phyloP scores from a whole-genome alignment of 352 stramenopile species.

The Globisporangium cystogenes region DNA sequence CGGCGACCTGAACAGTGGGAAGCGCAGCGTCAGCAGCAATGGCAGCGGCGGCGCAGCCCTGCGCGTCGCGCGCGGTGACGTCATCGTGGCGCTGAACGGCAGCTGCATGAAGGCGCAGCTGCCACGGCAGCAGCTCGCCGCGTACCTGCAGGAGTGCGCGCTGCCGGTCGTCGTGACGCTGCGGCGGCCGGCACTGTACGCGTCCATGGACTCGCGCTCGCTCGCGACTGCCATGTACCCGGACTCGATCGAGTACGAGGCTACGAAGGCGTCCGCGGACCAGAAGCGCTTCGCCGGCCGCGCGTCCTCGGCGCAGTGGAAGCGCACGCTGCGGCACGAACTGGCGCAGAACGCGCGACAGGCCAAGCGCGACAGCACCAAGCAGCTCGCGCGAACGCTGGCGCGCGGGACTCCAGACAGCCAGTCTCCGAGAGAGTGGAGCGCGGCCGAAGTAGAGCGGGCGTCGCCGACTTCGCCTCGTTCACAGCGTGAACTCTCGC shows the following conservation, averaged over 20 bases:
- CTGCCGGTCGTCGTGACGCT: conserved; percentile 67
- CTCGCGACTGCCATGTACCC: conserved; percentile 75
- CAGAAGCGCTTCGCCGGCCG: conserved; percentile 36
- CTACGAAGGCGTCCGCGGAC: conserved; percentile 13
- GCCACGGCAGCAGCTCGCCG: conserved; percentile 32
- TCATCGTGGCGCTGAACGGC: conserved; percentile 66
- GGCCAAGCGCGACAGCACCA: conserved; percentile 12
- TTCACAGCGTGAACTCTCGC: neutral
- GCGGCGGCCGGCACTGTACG: conserved; percentile 51
- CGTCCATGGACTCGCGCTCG: conserved; percentile 50
- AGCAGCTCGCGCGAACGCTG: conserved; percentile 23
- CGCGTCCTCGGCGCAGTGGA: conserved; percentile 64
- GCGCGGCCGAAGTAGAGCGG: too few relatives aligned
- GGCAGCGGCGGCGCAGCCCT: conserved; percentile 2
- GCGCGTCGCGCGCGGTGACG: conserved; percentile 42
- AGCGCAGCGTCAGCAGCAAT: conserved; percentile 2
- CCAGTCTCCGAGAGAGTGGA: conserved; percentile 1
- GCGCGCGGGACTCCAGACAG: conserved; percentile 10
- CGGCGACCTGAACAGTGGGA: conserved; percentile 8
- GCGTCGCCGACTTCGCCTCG: too few relatives aligned
- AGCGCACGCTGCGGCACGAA: conserved; percentile 49
- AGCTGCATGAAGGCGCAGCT: conserved; percentile 40
- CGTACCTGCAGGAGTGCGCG: conserved; percentile 31
- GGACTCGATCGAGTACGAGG: conserved; percentile 49
- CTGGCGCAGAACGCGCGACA: conserved; percentile 31